phyloP scores from a whole-genome alignment of 2,329 filamentous ascomycete genomes.

The Calonectria pteridis region DNA sequence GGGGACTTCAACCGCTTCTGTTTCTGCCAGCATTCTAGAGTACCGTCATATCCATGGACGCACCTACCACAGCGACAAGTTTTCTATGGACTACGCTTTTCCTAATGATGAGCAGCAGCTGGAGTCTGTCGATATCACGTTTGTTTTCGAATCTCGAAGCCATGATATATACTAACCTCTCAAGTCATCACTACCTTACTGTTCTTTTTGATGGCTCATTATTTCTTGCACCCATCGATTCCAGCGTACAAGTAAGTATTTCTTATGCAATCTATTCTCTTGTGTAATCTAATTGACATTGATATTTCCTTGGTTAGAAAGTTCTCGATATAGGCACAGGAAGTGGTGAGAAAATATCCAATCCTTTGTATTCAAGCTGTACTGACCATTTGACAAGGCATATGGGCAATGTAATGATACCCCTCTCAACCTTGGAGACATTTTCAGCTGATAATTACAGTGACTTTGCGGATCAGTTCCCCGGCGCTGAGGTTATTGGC shows the following conservation, averaged over 20 bases:
- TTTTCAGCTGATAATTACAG: constrained; percentile 8
- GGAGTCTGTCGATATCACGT: constrained; percentile 42
- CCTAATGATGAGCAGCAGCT: constrained; percentile 43
- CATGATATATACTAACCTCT: too few species aligned
- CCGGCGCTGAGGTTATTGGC: constrained; percentile 35
- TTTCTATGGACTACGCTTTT: constrained; percentile 39
- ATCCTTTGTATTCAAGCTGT: background rate
- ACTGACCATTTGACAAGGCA: constrained; percentile 26
- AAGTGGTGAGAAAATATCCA: constrained; percentile 15
- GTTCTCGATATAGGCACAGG: constrained; percentile 42
- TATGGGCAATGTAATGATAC: constrained; percentile 40
- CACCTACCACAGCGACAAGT: constrained; percentile 40
- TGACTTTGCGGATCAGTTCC: constrained; percentile 39
- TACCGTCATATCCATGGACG: constrained; percentile 41
- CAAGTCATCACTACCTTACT: constrained; percentile 41
- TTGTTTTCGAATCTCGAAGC: too few species aligned
- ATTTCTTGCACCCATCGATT: constrained; percentile 36
- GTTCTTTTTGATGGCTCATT: constrained; percentile 31
- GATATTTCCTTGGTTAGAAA: too few species aligned
- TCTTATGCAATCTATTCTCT: background rate
- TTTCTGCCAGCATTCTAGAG: constrained; percentile 38
- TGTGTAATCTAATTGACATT: too few species aligned
- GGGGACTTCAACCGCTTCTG: constrained; percentile 40
- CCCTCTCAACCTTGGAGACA: too few species aligned
- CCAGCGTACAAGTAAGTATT: constrained; percentile 32